These are phyloP conservation scores for Piper longum DNA, from an alignment of 164 flowering plant genomes.

Conservation along the genomic window DNA sequence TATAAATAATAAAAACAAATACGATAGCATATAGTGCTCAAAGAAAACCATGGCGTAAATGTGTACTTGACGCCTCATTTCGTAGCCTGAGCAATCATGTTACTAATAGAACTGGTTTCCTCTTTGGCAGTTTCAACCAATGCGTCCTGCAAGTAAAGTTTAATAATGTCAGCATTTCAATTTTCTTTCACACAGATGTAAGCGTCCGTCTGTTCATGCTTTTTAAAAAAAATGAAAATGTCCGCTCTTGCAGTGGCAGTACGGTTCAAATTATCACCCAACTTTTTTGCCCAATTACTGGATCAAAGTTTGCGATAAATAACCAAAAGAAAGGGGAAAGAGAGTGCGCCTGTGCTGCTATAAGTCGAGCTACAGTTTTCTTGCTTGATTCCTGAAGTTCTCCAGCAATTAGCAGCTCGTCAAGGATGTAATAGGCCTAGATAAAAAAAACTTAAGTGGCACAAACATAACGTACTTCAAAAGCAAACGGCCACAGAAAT, in stretches of 20 bases:
- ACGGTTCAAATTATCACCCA: too few relatives aligned
- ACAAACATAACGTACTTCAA: not conserved
- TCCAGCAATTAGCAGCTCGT: constrained; percentile 78
- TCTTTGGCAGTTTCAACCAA: constrained; percentile 92
- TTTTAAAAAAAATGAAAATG: too few relatives aligned
- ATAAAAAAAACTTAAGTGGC: not conserved
- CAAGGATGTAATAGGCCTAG: constrained; percentile 78
- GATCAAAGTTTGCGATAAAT: too few relatives aligned
- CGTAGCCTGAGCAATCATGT: constrained; percentile 81
- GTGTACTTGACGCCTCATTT: constrained; percentile 22
- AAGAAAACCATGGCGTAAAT: too few relatives aligned
- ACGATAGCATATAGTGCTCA: not conserved
- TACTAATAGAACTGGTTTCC: constrained; percentile 71
- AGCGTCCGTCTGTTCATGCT: too few relatives aligned
- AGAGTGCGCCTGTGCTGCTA: constrained; percentile 63
- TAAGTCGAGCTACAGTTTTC: constrained; percentile 74
- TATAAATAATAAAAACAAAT: too few relatives aligned
- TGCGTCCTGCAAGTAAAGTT: constrained; percentile 38
- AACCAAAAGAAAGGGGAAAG: not conserved
- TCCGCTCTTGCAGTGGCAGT: too few relatives aligned
- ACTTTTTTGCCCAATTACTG: too few relatives aligned
- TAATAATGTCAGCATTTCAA: too few relatives aligned
- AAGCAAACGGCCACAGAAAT: not conserved
- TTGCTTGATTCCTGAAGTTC: constrained; percentile 97
- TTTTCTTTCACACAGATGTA: too few relatives aligned